Evolutionary conservation across 2,329 filamentous ascomycete species (phyloP).

Genomic region (Biscogniauxia marginata): DNA sequence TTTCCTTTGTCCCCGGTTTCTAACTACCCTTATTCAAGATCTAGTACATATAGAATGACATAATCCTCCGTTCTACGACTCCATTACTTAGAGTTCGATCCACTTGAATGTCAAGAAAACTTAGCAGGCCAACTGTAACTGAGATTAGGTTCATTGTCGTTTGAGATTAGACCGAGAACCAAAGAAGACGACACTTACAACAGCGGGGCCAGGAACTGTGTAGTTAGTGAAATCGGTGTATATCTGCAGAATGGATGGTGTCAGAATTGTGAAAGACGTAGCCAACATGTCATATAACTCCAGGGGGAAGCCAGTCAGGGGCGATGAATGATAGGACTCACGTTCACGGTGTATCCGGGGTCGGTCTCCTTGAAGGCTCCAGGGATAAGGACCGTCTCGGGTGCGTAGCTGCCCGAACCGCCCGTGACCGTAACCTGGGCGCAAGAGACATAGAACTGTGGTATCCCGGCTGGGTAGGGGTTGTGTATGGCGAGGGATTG

Average conservation of each 20-base stretch:
- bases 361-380: slow-evolving; percentile 17
- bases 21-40: too few species aligned
- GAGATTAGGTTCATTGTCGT: not conserved
- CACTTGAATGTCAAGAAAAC: not conserved
- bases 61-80: too few species aligned
- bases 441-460: slow-evolving; percentile 48
- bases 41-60: too few species aligned
- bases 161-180: too few species aligned
- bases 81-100: not conserved
- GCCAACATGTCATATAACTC: too few species aligned
- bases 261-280: too few species aligned
- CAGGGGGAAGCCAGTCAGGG: too few species aligned
- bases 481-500: slow-evolving; percentile 63
- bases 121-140: not conserved
- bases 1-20: too few species aligned
- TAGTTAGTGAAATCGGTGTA: slow-evolving; percentile 20
- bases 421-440: slow-evolving; percentile 47
- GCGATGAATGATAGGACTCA: slow-evolving; percentile 4
- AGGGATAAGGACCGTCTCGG: slow-evolving; percentile 27
- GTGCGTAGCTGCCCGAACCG: slow-evolving; percentile 33
- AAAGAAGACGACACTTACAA: slow-evolving; percentile 9
- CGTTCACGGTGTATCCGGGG: slow-evolving; percentile 20
- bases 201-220: slow-evolving; percentile 18
- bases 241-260: slow-evolving; percentile 7
- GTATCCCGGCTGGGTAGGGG: slow-evolving; percentile 42